phyloP scores from a whole-genome alignment of 805 yeast genomes.

The Lipomyces sp. region DNA sequence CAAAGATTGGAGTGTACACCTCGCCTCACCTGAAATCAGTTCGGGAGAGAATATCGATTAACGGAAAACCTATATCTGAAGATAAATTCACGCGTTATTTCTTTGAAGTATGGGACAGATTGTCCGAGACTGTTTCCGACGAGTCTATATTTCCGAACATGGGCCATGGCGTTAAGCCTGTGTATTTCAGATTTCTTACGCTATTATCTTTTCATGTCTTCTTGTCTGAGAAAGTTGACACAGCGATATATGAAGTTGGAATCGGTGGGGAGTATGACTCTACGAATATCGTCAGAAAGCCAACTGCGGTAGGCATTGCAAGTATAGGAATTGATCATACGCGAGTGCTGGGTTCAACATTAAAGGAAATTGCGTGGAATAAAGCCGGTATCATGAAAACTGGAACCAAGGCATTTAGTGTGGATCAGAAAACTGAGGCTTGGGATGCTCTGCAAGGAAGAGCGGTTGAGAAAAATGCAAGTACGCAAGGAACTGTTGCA shows the following conservation, averaged over 20 bases:
- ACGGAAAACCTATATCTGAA: constrained; percentile 84
- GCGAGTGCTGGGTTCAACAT: constrained; percentile 79
- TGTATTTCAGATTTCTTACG: constrained; percentile 90
- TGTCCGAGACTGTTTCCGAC: constrained; percentile 64
- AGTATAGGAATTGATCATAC: constrained; percentile 93
- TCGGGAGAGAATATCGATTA: constrained; percentile 84
- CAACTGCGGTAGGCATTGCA: constrained; percentile 84
- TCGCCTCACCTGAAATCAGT: constrained; percentile 95
- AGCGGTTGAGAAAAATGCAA: constrained; percentile 67
- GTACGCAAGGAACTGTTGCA: constrained; percentile 43
- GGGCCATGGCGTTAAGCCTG: constrained; percentile 77
- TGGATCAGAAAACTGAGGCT: constrained; percentile 60
- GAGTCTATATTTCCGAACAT: constrained; percentile 69
- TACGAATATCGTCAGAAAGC: constrained; percentile 82
- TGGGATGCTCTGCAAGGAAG: constrained; percentile 57
- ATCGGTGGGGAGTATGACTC: constrained; percentile 98
- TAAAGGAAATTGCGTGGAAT: constrained; percentile 93
- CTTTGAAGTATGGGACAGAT: constrained; percentile 89
- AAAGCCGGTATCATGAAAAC: constrained; percentile 89
- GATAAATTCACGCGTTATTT: constrained; percentile 83
- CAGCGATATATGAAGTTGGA: constrained; percentile 97
- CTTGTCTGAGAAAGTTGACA: constrained; percentile 82
- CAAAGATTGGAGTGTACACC: constrained; percentile 87
- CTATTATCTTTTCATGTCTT: constrained; percentile 89
- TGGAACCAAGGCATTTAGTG: constrained; percentile 68